A percentile compares a stretch with the other conserved stretches of the same genome.
phyloP scores from a whole-genome alignment of 441 rosid genomes.

The Aquilaria agallochum region DNA sequence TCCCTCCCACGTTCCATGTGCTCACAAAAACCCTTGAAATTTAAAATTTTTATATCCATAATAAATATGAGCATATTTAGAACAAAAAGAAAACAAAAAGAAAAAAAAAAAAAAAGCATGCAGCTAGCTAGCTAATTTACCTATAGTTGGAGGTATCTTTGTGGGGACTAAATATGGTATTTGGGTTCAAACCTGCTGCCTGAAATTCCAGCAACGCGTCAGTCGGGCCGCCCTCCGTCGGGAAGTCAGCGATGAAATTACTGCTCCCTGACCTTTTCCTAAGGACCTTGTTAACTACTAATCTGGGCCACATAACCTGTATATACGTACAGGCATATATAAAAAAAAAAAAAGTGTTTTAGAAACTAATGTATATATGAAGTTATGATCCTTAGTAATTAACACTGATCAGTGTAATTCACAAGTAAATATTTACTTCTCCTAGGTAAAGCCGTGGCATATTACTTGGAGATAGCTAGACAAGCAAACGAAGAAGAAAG shows the following conservation, averaged over 20 bases:
- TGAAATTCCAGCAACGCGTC: constrained; percentile 6
- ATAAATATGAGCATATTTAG: too few relatives aligned
- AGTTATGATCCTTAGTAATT: too few relatives aligned
- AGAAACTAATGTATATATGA: too few relatives aligned
- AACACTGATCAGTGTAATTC: background rate
- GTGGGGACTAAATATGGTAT: background rate
- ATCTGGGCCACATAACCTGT: constrained; percentile 86
- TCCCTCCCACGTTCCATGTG: constrained; percentile 81
- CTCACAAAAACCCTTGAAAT: constrained; percentile 53
- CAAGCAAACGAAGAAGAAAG: constrained; percentile 4
- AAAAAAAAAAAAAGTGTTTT: background rate
- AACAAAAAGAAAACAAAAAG: background rate
- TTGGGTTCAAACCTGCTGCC: background rate
- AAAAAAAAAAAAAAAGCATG: background rate
- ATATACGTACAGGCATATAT: constrained; percentile 1
- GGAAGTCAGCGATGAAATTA: constrained; percentile 77
- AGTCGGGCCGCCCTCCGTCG: constrained; percentile 21
- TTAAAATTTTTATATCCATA: too few relatives aligned
- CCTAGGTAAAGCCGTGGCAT: constrained; percentile 37
- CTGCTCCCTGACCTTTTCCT: constrained; percentile 61
- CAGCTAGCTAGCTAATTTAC: background rate
- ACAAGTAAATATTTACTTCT: constrained; percentile 31
- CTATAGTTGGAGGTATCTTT: constrained; percentile 12
- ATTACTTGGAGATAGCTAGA: background rate
- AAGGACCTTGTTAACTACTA: constrained; percentile 71